Evolutionary conservation across 116 monocot genomes (phyloP), one percentile per base, ranked within the genome.

Genomic region (Trichopus zeylanicus): DNA sequence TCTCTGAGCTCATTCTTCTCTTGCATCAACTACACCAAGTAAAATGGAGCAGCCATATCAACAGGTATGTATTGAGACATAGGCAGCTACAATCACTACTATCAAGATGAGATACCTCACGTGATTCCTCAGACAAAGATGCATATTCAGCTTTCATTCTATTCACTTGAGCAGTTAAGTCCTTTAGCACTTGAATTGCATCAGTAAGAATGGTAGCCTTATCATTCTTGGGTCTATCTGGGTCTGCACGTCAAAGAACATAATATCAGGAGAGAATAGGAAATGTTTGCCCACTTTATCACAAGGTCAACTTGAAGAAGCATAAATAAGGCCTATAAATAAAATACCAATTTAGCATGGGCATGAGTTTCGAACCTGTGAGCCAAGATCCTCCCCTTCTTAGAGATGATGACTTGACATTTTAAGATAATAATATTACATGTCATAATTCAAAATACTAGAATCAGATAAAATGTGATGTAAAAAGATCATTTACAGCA

Each of bases 1-100:
- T 91, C 99, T 79, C 78, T 88, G 12, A 99, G 82, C 69, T 99
- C 99, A 70, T 91, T 91, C 72, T 99, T 99, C 74, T 99, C 99
- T 68, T 81, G 88, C 18, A 78, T 81, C 78, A 99, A 78, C 99
- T 99, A 51, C 18, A 32, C 67, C 48, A 13, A 49, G 8, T 2
- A 48, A 48, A 48, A 49, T 5, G 8, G 22, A 49, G 19, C 8
- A 4, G 5, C 23, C 49, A 49, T 0, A 25, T 22, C 1, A 49
- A 42, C 42, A 42, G n/a, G 42, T 3, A 42, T 13, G 13, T 16
- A 42, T 16, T 16, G n/a, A 42, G n/a, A 42, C n/a, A n/a, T 15
- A 1, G 7, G 2, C 0, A 6, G 39, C n/a, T 1, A 42, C 42
- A 16, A n/a, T 42, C 13, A 42, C n/a, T 42, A 13, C n/a, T 42